Conservation (phyloP, 495 filamentous ascomycete species). For the Penicillium coprophilum region DNA sequence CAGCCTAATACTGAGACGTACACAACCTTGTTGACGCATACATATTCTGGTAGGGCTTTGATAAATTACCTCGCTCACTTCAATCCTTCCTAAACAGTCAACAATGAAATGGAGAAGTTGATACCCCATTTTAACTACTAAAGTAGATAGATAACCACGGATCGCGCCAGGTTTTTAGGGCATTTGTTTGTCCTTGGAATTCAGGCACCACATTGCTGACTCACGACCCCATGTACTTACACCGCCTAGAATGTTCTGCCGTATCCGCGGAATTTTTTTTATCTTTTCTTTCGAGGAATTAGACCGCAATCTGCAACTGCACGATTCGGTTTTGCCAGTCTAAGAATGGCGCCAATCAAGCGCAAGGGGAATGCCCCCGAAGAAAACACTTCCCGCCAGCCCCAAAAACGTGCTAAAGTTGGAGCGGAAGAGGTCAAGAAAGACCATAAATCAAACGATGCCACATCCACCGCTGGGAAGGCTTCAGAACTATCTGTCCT, state of each 20-base stretch:
- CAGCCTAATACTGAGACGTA: too few relatives aligned
- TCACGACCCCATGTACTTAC: not conserved
- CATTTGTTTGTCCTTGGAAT: not conserved
- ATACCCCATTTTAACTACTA: not conserved
- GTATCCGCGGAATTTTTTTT: slow-evolving; percentile 37
- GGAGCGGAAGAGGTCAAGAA: slow-evolving; percentile 42
- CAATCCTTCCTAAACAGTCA: too few relatives aligned
- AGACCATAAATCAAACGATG: slow-evolving; percentile 31
- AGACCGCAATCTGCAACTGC: slow-evolving; percentile 30
- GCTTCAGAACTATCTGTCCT: slow-evolving; percentile 50
- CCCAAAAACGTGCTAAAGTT: slow-evolving; percentile 49
- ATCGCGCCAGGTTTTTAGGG: not conserved
- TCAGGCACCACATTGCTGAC: slow-evolving; percentile 3
- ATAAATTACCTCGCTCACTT: too few relatives aligned
- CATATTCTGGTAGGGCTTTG: too few relatives aligned
- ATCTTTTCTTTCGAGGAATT: slow-evolving; percentile 34
- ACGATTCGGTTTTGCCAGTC: slow-evolving; percentile 31
- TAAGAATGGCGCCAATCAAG: slow-evolving; percentile 53
- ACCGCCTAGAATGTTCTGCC: slow-evolving; percentile 30
- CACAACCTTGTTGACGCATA: too few relatives aligned
- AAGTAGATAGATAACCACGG: too few relatives aligned
- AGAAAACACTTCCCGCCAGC: slow-evolving; percentile 39
- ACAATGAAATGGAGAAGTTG: not conserved
- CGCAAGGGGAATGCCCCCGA: slow-evolving; percentile 49
- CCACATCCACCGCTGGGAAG: slow-evolving; percentile 35